These are phyloP conservation scores for Apiospora malaysiana DNA, from an alignment of 2,329 filamentous ascomycete genomes.

Conservation along the genomic window DNA sequence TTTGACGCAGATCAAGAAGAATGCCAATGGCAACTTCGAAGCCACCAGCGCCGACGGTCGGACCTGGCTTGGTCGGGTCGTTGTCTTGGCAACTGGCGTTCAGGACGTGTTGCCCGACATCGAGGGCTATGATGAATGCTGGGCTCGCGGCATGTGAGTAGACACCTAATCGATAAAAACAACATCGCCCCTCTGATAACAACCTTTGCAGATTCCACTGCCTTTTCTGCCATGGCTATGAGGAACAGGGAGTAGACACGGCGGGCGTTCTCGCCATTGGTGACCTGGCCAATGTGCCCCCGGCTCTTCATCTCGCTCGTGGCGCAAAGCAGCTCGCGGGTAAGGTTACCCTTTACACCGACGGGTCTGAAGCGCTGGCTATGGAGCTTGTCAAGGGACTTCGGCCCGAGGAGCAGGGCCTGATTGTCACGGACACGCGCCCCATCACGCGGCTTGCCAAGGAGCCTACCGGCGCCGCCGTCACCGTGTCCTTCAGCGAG, in stretches of 20 bases:
- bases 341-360: constrained; percentile 57
- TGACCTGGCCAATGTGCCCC: constrained; percentile 36
- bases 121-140: constrained; percentile 60
- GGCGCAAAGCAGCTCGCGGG: constrained; percentile 51
- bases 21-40: constrained; percentile 31
- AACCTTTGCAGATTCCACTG: constrained; percentile 55
- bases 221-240: constrained; percentile 65
- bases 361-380: constrained; percentile 41
- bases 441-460: background rate
- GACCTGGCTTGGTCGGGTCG: constrained; percentile 54
- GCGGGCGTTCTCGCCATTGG: constrained; percentile 54
- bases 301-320: constrained; percentile 47
- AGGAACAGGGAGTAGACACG: constrained; percentile 54
- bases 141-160: constrained; percentile 56
- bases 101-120: constrained; percentile 57
- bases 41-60: constrained; percentile 47
- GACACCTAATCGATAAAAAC: background rate
- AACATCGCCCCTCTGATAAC: background rate
- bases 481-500: background rate
- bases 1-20: background rate
- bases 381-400: constrained; percentile 36
- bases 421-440: constrained; percentile 28
- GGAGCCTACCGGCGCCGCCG: background rate
- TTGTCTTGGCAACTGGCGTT: constrained; percentile 62
- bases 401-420: constrained; percentile 24